A percentile compares a stretch with the other conserved stretches of the same genome.
Conservation (phyloP, 345 rosid species). For the Salix suchowensis region DNA sequence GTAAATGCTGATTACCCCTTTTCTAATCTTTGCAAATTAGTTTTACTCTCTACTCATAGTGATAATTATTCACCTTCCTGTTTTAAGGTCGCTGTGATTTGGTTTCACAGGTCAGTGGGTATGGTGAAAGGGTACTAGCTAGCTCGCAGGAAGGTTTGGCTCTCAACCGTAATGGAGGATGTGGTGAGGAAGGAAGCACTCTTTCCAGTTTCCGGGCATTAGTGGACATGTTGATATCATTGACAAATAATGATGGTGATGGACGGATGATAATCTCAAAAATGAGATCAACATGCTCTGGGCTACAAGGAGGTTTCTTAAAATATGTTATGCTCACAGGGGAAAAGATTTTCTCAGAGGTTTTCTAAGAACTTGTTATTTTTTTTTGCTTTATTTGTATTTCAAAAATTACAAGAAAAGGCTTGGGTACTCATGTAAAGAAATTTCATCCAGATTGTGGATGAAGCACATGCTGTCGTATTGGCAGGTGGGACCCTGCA, state of each 20-base stretch:
- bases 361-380: constrained; percentile 23
- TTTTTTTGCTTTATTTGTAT: constrained; percentile 3
- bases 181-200: constrained; percentile 45
- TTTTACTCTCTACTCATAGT: not conserved
- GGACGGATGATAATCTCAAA: constrained; percentile 83
- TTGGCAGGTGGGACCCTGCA: constrained; percentile 95
- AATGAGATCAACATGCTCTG: constrained; percentile 36
- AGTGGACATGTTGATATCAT: constrained; percentile 56
- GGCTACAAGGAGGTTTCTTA: constrained; percentile 51
- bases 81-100: constrained; percentile 6
- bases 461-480: constrained; percentile 76
- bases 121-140: constrained; percentile 51
- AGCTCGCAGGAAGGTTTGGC: constrained; percentile 40
- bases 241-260: constrained; percentile 77
- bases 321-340: constrained; percentile 94
- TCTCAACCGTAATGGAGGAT: constrained; percentile 25
- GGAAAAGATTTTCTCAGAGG: constrained; percentile 84
- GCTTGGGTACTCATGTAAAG: not conserved
- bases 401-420: not conserved
- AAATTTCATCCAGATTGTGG: constrained; percentile 52
- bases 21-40: constrained; percentile 4
- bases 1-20: constrained; percentile 32
- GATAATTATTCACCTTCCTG: not conserved
- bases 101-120: constrained; percentile 62
- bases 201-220: constrained; percentile 73